Conservation (phyloP, 768 basidiomycete genomes). For the Leccinum incarnatum region DNA sequence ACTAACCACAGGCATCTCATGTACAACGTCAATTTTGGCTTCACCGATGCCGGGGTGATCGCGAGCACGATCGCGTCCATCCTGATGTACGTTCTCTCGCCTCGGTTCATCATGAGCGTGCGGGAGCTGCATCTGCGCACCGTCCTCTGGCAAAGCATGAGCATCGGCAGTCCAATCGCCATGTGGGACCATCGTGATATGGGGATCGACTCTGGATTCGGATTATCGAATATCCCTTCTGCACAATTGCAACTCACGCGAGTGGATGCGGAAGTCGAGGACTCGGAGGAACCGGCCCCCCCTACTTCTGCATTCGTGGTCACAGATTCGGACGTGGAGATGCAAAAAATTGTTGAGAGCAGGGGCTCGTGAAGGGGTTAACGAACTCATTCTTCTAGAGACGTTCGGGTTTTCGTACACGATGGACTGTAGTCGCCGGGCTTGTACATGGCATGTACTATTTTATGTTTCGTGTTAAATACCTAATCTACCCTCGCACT, state of each 20-base stretch:
- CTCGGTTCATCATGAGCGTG: conserved; percentile 21
- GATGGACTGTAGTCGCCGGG: neutral
- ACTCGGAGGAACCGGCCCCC: neutral
- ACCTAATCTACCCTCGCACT: neutral
- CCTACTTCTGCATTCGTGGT: neutral
- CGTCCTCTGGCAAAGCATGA: neutral
- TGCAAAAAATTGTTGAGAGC: neutral
- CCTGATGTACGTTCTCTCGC: conserved; percentile 9
- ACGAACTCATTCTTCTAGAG: neutral
- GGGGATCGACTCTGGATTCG: conserved; percentile 17
- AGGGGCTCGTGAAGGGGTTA: neutral
- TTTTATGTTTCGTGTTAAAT: too few species aligned
- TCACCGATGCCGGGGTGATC: neutral
- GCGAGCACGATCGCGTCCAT: neutral
- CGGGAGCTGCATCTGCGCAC: conserved; percentile 6
- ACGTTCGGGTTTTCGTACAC: neutral
- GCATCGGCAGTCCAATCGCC: neutral
- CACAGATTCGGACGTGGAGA: neutral
- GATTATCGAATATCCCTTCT: neutral
- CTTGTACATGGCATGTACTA: neutral
- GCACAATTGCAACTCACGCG: neutral
- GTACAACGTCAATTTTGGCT: conserved; percentile 10
- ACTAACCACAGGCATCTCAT: conserved; percentile 13
- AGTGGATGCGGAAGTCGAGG: neutral
- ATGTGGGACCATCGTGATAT: neutral